Base-by-base conservation (phyloP, 179 eudicot species). In the Silene noctiflora region DNA sequence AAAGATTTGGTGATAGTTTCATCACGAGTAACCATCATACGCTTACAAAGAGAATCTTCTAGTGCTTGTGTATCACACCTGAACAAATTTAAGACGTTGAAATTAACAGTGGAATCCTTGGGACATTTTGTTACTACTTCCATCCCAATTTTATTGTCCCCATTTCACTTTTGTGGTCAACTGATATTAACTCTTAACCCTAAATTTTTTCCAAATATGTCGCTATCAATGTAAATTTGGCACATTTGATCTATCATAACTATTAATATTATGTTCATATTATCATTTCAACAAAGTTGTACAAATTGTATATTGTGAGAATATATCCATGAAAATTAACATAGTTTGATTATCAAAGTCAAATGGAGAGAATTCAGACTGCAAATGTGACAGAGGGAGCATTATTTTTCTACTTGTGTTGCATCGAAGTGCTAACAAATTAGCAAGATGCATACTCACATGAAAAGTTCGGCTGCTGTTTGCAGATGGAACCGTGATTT, bases 11-110 rank as follows among this genome's bases (percentile, higher is more conserved):
- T 92, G 74, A 94, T 94, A 31, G 97, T 92, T 81, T 94, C 98
- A 86, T 92, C 98, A 71, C 98, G 94, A 76, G 98, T 94, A 75
- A 90, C 94, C 80, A 94, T 94, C 67, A 92, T 92, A 78, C 97
- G 97, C 82, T 94, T 92, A 85, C 98, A 94, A 51, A 94, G 94
- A 67, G 98, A 90, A 83, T 94, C 97, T 92, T 94, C 98, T 69
- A 94, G 77, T 62, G 94, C 90, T 81, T 86, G 85, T 20, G 84
- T 82, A 82, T 94, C 96, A 88, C 97, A 94, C 97, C 98, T 94
- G 87, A 75, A 87, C 55, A 75, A 75, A 67, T 64, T 35, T 58
- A 75, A 46, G 11, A 16, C 59, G 46, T 13, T 8, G 35, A 58
- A 10, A 67, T 21, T 27, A 73, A n/a, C 53, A 58, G 63, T 35